Evolutionary conservation across 2,329 filamentous ascomycete genomes (phyloP), one percentile per base, ranked within the genome.

Genomic region (Penicillium italicum): DNA sequence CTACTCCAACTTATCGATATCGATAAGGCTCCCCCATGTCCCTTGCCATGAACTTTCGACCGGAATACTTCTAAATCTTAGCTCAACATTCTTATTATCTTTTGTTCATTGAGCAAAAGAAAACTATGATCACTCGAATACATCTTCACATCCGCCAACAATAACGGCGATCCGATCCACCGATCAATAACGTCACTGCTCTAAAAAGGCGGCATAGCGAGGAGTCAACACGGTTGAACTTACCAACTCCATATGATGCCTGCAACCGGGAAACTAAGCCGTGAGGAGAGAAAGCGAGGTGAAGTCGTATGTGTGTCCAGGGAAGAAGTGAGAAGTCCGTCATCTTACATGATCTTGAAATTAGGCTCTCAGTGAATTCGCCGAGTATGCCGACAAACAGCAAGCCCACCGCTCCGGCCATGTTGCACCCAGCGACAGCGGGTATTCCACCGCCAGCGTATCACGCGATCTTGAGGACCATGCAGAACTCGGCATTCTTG

Each of bases 341-440:
- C 37, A n/a, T 51, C 59, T 63, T 24, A 60, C 53, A 55, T 48
- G 26, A 34, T 45, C n/a, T 24, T 33, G 30, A 33, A 42, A 30
- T 33, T 53, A 86, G 84, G 92, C 93, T 12, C 82, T 99, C 53
- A 94, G 89, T 78, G 94, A 97, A 67, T 99, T 99, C 72, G 91
- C 92, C 73, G 94, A 99, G 69, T 97, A 97, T 69, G 94, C 97
- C 62, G 91, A 97, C 74, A 89, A 91, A 72, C 92, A 97, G 72
- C 94, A 97, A 74, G 86, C 86, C 24, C 72, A 68, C 26, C 74
- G 75, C 40, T 67, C 70, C 14, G 64, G 61, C 44, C 75, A 74
- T 40, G 62, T 71, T 10, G 66, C 72, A 12, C 71, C 73, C 11
- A 75, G 72, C 60, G 73, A 77, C 55, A 77, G 71, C 62, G 73